Base-by-base conservation (phyloP, 2,329 filamentous ascomycete genomes). In the Cercospora sp. region DNA sequence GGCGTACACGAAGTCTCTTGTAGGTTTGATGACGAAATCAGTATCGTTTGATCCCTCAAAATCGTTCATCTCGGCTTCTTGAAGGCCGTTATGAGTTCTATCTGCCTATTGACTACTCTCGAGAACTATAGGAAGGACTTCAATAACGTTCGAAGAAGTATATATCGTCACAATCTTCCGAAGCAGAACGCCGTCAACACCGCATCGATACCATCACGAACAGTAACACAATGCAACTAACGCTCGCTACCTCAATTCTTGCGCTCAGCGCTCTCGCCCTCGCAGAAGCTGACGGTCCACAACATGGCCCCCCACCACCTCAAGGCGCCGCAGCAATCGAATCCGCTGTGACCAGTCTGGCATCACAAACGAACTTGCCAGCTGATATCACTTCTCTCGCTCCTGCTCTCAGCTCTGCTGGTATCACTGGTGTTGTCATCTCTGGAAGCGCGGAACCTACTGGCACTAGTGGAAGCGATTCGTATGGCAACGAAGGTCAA, bases 381-480 rank as follows among this genome's bases (percentile, higher is more conserved):
- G 57, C 63, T 18, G 48, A 42, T 16, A 16, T 65, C 5, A 48
- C 58, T 7, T 65, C 63, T 6, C 45, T 68, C 16, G 66, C 55
- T 30, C 45, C 45, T 20, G 66, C 66, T 42, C 60, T 68, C n/a
- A 68, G 36, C 59, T 68, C 66, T 33, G 66, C 66, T 12, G 66
- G 66, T 9, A 28, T 68, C 31, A 65, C 66, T 5, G 66, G 66
- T 28, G 57, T 64, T n/a, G 36, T 63, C n/a, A 36, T 68, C 20
- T 60, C 57, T n/a, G 57, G 28, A n/a, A 39, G 39, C n/a, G n/a
- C 55, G 10, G 39, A 36, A 33, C 42, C 64, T 39, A 65, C 64
- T 42, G 57, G 28, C 3, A 64, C 51, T 28, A 28, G 45, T 39
- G 10, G 42, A 13, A 48, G 42, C 42, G 42, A 48, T 48, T 48